Evolutionary conservation across 225 moss, liverwort and hornwort species (phyloP).

Genomic region (Bryum argenteum): DNA sequence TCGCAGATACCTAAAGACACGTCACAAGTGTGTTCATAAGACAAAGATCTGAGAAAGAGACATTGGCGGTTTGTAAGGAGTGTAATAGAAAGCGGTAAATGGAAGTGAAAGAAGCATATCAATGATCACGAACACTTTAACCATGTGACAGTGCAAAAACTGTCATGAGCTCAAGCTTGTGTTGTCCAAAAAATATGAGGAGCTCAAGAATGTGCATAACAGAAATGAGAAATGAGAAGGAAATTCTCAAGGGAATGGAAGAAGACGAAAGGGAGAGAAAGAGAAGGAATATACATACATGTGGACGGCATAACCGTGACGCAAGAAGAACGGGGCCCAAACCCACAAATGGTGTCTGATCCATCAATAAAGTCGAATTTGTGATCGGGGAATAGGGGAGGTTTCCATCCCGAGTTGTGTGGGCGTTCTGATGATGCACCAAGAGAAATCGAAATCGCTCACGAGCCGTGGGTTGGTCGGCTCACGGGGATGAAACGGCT

Average conservation of each 20-base stretch:
- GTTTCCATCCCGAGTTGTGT: constrained; percentile 92
- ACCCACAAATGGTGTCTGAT: constrained; percentile 74
- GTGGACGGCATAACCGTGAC: constrained; percentile 90
- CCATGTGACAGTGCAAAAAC: not conserved
- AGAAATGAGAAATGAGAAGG: not conserved
- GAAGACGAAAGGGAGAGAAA: not conserved
- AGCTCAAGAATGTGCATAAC: not conserved
- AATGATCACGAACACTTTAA: not conserved
- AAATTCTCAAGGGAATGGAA: no score
- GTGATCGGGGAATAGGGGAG: constrained; percentile 55
- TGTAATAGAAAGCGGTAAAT: not conserved
- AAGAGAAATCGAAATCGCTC: constrained; percentile 71
- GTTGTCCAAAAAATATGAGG: not conserved
- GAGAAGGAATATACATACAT: constrained; percentile 48
- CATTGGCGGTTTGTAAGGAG: not conserved
- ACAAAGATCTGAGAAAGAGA: constrained; percentile 1
- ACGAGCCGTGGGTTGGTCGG: constrained; percentile 53
- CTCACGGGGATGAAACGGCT: constrained; percentile 75
- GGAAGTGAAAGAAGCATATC: not conserved
- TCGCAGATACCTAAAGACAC: constrained; percentile 69
- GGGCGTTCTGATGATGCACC: constrained; percentile 66
- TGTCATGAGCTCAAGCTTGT: not conserved
- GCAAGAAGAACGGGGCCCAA: constrained; percentile 90
- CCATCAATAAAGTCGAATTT: constrained; percentile 81
- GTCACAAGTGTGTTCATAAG: constrained; percentile 19